Base-by-base conservation (phyloP, 148 eudicot genomes). In the Limonium bicolor region DNA sequence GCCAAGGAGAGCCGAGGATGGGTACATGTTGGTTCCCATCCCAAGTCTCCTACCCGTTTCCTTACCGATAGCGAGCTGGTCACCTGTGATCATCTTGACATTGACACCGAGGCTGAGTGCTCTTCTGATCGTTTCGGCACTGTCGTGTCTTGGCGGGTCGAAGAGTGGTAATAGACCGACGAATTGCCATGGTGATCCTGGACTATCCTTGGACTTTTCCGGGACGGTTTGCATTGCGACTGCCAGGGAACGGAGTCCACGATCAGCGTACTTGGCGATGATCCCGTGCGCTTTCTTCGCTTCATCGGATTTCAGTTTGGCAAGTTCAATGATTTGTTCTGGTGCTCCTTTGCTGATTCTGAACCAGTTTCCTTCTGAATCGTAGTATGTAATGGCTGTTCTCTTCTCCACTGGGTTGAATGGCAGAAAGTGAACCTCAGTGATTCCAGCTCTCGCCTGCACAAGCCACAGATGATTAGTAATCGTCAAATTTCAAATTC, bases 21-120 rank as follows among this genome's bases (percentile, higher is more conserved):
- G 93, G 33, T 80, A 76, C 88, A 80, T 80, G 59, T 80, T 80
- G 26, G 80, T 73, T 19, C 88, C 88, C 88, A 81, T 81, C 21
- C 93, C 93, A 27, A 82, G 74, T 59, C 94, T 71, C 5, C 94
- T 78, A 4, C 86, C 79, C 6, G 94, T 82, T 60, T 82, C 94
- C 51, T 82, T 82, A 21, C 64, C 94, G 17, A 82, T 82, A 29
- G 94, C 94, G 31, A 82, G 63, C 61, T 82, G 94, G 58, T 82
- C 94, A 53, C 94, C 94, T 7, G 94, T 82, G 41, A 82, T 82
- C 94, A 82, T 82, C 74, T 82, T 82, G n/a, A 82, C 94, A 48
- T 82, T 82, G 51, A 82, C 94, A 46, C 94, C 86, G 46, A 82
- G 94, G 63, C 54, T 26, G 20, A 82, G 64, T 36, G 94, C 94